These are phyloP conservation scores for Phytophthora kernoviae DNA, from an alignment of 352 stramenopile genomes.

Conservation along the genomic window DNA sequence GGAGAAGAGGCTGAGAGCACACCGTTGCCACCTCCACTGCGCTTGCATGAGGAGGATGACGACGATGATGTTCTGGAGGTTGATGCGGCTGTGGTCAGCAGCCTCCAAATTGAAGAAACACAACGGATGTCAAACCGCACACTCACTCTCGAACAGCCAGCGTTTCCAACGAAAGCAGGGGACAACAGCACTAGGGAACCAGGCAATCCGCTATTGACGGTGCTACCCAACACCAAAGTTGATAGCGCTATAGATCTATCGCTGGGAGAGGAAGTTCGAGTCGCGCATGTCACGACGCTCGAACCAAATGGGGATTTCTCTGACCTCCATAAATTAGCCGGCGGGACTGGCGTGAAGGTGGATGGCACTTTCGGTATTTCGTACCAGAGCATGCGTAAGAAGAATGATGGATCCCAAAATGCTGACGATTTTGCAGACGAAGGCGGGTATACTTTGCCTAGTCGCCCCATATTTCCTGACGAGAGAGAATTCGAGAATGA, in stretches of 20 bases:
- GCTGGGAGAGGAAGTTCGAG: conserved; percentile 39
- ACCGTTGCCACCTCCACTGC: conserved; percentile 13
- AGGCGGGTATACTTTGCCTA: conserved; percentile 36
- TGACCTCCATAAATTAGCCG: conserved; percentile 27
- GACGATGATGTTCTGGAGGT: conserved; percentile 63
- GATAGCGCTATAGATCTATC: conserved; percentile 18
- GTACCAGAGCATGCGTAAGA: conserved; percentile 56
- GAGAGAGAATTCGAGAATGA: conserved; percentile 56
- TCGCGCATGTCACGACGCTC: conserved; percentile 33
- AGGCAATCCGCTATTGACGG: conserved; percentile 27
- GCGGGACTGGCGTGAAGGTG: conserved; percentile 12
- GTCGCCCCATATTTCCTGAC: conserved; percentile 47
- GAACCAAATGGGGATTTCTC: conserved; percentile 21
- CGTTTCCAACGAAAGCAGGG: background rate
- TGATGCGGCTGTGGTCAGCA: conserved; percentile 35
- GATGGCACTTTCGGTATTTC: conserved; percentile 58
- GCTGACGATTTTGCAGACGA: conserved; percentile 7
- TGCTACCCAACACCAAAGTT: conserved; percentile 13
- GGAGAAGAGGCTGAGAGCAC: conserved; percentile 38
- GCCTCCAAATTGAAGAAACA: conserved; percentile 29
- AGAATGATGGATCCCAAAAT: conserved; percentile 2
- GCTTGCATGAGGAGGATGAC: conserved; percentile 25
- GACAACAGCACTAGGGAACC: background rate
- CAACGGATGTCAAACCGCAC: conserved; percentile 11
- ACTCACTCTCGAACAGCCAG: conserved; percentile 1